Conservation (phyloP, 129 eudicot species). For the Centrapalus pauciflorus region DNA sequence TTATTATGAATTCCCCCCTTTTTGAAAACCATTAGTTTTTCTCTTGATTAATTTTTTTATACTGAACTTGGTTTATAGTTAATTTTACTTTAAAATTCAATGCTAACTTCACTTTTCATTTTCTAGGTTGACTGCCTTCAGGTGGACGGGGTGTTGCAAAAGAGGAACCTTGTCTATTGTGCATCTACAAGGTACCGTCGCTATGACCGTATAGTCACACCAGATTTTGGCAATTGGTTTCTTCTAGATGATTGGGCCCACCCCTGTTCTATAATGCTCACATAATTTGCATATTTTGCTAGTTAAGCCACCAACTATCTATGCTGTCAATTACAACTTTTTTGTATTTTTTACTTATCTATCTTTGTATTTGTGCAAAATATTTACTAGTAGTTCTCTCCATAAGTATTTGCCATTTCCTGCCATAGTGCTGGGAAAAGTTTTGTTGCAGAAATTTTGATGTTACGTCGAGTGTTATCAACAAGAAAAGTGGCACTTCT, state of each 20-base stretch:
- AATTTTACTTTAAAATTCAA: not conserved
- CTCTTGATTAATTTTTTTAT: not conserved
- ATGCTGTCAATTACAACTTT: not conserved
- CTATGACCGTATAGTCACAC: not conserved
- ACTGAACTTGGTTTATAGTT: not conserved
- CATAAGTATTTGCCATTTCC: conserved; percentile 1
- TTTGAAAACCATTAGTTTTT: not conserved
- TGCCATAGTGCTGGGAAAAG: conserved; percentile 92
- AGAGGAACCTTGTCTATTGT: conserved; percentile 92
- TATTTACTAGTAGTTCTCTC: conserved; percentile 2
- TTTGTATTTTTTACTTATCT: not conserved
- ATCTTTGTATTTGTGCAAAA: not conserved
- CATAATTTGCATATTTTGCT: not conserved
- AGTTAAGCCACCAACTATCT: not conserved
- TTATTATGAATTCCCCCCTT: too few species aligned
- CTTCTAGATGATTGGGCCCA: not conserved
- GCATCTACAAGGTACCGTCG: conserved; percentile 84
- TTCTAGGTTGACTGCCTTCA: conserved; percentile 95
- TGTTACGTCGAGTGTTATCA: conserved; percentile 75
- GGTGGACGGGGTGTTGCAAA: conserved; percentile 89
- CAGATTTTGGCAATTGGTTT: not conserved
- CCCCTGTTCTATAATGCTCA: not conserved
- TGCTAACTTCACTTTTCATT: conserved; percentile 2
- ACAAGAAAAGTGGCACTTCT: conserved; percentile 90
- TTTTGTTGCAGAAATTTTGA: conserved; percentile 95